phyloP scores from a whole-genome alignment of 2,329 filamentous ascomycete genomes.

The Dactylellina sp. region DNA sequence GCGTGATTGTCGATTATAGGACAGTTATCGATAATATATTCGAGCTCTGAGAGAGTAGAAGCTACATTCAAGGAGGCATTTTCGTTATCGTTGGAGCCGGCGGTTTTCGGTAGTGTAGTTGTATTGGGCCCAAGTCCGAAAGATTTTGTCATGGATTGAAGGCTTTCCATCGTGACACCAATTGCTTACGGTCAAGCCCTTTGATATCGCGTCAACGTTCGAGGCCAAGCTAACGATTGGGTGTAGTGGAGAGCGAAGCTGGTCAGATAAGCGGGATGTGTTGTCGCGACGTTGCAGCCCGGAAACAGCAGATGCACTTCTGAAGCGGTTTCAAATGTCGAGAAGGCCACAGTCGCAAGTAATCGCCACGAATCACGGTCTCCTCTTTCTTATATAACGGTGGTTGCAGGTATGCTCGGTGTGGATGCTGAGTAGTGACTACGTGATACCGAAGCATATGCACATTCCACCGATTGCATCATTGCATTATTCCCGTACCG shows the following conservation, averaged over 20 bases:
- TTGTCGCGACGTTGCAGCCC: not conserved
- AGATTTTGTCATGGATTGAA: not conserved
- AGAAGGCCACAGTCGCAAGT: slow-evolving; percentile 24
- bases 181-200: too few species aligned
- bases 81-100: slow-evolving; percentile 23
- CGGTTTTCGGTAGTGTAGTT: slow-evolving; percentile 10
- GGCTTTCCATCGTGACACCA: not conserved
- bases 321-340: slow-evolving; percentile 6
- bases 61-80: slow-evolving; percentile 10
- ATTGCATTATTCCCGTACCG: not conserved
- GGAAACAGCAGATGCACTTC: not conserved
- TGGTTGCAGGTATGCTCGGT: not conserved
- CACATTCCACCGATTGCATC: not conserved
- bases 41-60: slow-evolving; percentile 53
- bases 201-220: too few species aligned
- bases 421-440: too few species aligned
- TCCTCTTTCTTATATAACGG: not conserved
- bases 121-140: not conserved
- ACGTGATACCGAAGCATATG: not conserved
- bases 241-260: too few species aligned
- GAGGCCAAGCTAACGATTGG: too few species aligned
- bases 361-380: not conserved
- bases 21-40: slow-evolving; percentile 66
- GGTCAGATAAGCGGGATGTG: slow-evolving; percentile 1
- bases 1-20: slow-evolving; percentile 81